These are phyloP conservation scores for Biscutella auriculata DNA, from an alignment of 441 rosid species.

Conservation along the genomic window DNA sequence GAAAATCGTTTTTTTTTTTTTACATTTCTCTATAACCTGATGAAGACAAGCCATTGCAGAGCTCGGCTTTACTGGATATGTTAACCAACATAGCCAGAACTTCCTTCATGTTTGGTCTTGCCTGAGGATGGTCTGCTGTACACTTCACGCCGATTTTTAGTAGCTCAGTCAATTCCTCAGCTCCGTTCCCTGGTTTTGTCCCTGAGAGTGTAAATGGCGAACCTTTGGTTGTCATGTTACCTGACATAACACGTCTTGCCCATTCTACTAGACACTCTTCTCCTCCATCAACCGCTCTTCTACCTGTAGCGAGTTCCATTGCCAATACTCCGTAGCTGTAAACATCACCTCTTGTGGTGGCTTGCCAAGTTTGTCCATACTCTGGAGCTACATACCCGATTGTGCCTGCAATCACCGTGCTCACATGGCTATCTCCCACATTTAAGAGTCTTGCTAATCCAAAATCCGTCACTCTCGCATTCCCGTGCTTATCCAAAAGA, in stretches of 20 bases:
- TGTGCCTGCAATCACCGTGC: conserved; percentile 83
- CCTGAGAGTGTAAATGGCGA: conserved; percentile 45
- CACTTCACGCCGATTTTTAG: conserved; percentile 57
- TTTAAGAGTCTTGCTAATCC: conserved; percentile 73
- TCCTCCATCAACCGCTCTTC: conserved; percentile 81
- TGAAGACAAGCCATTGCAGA: conserved; percentile 24
- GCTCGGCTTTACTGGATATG: conserved; percentile 29
- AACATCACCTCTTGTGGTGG: conserved; percentile 86
- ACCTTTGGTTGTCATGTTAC: conserved; percentile 15
- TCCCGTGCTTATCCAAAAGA: conserved; percentile 52
- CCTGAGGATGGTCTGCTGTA: conserved; percentile 61
- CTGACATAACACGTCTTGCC: conserved; percentile 52
- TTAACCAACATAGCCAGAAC: conserved; percentile 51
- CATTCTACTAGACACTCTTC: conserved; percentile 89
- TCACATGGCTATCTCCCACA: conserved; percentile 71
- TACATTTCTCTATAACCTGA: conserved; percentile 25
- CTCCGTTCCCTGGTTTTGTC: conserved; percentile 50
- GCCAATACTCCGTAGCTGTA: conserved; percentile 72
- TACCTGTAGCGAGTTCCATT: conserved; percentile 81
- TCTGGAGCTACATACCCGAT: conserved; percentile 89
- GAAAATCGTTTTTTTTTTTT: too few species aligned
- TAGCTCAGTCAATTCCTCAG: conserved; percentile 52
- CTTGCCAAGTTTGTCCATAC: conserved; percentile 85
- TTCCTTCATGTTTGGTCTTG: conserved; percentile 87
- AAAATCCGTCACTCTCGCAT: conserved; percentile 72